phyloP scores from a whole-genome alignment of 192 early-diverging fungal genomes.

The Backusella morwellensis region DNA sequence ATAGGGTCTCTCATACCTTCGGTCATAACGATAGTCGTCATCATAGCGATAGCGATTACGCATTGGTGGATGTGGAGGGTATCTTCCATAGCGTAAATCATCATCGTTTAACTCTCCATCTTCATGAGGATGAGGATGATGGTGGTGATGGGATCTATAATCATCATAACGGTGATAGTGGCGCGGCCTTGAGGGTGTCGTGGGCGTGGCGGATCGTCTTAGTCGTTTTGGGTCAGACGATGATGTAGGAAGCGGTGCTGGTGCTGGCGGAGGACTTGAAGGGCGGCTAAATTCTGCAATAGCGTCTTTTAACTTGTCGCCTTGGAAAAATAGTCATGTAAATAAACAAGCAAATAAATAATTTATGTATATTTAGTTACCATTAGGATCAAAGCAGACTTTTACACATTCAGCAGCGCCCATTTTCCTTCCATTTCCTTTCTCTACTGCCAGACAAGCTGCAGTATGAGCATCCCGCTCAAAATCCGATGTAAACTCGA shows the following conservation, averaged over 20 bases:
- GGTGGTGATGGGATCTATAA: neutral
- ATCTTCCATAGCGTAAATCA: neutral
- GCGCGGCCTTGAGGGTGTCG: neutral
- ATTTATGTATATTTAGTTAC: conserved; percentile 10
- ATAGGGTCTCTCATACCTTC: conserved; percentile 6
- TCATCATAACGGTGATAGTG: neutral
- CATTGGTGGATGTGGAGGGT: neutral
- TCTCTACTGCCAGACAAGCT: conserved; percentile 47
- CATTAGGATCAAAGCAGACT: conserved; percentile 38
- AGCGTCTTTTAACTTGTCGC: conserved; percentile 26
- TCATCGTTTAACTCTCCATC: neutral
- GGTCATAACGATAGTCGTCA: conserved; percentile 10
- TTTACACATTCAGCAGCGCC: conserved; percentile 30
- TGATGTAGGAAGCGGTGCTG: neutral
- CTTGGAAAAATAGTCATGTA: neutral
- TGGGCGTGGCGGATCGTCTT: neutral
- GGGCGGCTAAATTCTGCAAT: conserved; percentile 12
- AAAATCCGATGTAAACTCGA: conserved; percentile 41
- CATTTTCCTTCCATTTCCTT: conserved; percentile 46
- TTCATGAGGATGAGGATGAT: neutral
- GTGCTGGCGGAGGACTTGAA: neutral
- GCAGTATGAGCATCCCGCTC: conserved; percentile 32
- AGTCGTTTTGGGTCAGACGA: neutral
- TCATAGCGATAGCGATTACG: conserved; percentile 12
- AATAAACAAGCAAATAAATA: neutral